Conservation (phyloP, 495 filamentous ascomycete genomes). For the Penicillium canariense region DNA sequence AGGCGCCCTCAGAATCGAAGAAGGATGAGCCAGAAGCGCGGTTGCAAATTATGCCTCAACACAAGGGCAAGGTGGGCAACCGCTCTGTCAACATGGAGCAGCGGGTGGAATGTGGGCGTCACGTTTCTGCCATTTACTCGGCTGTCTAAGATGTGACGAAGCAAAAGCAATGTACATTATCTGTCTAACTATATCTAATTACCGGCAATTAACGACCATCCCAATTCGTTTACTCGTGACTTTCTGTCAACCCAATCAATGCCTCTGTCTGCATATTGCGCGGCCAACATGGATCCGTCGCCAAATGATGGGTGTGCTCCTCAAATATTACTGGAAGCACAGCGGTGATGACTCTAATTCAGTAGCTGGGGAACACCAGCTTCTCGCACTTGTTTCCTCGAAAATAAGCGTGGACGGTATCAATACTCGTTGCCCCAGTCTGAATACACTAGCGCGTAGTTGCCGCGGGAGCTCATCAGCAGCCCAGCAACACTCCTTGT, state of each 20-base stretch:
- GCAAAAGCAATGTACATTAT: conserved; percentile 29
- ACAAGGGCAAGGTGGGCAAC: conserved; percentile 62
- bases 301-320: background rate
- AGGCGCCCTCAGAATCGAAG: conserved; percentile 61
- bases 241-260: background rate
- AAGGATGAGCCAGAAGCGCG: conserved; percentile 62
- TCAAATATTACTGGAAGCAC: too few species aligned
- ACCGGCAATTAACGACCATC: conserved; percentile 3
- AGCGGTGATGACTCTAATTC: too few species aligned
- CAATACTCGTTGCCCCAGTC: too few species aligned
- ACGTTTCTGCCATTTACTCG: conserved; percentile 78
- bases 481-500: too few species aligned
- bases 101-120: conserved; percentile 81
- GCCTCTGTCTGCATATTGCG: too few species aligned
- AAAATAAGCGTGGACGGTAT: too few species aligned
- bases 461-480: too few species aligned
- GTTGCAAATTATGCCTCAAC: conserved; percentile 80
- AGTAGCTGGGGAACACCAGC: too few species aligned
- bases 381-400: too few species aligned
- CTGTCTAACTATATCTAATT: conserved; percentile 11
- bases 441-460: too few species aligned
- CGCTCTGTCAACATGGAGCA: conserved; percentile 77
- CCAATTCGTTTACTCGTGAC: background rate
- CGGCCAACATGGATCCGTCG: too few species aligned
- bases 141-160: conserved; percentile 19